Percentiles rank a stretch among this genome's conserved stretches.
Evolutionary conservation across 1,139 yeast genomes (phyloP).

Genomic region (Saccharomyces hybrid): DNA sequence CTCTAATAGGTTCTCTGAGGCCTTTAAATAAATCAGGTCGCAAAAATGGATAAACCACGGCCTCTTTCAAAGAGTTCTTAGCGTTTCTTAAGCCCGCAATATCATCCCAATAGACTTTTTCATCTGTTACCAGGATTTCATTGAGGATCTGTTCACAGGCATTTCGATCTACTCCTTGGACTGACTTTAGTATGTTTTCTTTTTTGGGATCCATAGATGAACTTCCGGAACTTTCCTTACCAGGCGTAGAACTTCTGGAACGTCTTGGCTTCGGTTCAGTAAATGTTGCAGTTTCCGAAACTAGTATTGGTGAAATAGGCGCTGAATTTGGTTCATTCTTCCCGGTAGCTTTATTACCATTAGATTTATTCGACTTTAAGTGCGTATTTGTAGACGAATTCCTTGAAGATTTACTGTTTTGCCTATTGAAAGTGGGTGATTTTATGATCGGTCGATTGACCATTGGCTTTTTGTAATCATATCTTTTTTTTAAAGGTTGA

Average conservation of each 20-base stretch:
- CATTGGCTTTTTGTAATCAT: conserved; percentile 20
- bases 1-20: conserved; percentile 50
- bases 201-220: conserved; percentile 2
- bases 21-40: conserved; percentile 58
- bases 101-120: conserved; percentile 56
- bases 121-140: conserved; percentile 50
- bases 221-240: background rate
- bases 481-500: conserved; percentile 7
- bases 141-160: conserved; percentile 39
- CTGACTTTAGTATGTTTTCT: conserved; percentile 12
- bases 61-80: conserved; percentile 52
- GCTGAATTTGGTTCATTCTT: conserved; percentile 1
- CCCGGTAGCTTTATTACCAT: background rate
- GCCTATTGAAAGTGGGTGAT: conserved; percentile 9
- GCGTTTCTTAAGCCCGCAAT: conserved; percentile 53
- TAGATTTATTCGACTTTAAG: conserved; percentile 1
- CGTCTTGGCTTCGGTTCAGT: background rate
- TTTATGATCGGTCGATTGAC: conserved; percentile 19
- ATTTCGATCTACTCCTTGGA: conserved; percentile 39
- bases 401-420: background rate
- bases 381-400: background rate
- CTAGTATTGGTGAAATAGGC: conserved; percentile 3
- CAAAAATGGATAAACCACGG: conserved; percentile 59
- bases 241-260: background rate
- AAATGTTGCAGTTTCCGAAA: background rate